Conservation (phyloP, 176 grass and related monocot genomes). For the Juncus effusus region DNA sequence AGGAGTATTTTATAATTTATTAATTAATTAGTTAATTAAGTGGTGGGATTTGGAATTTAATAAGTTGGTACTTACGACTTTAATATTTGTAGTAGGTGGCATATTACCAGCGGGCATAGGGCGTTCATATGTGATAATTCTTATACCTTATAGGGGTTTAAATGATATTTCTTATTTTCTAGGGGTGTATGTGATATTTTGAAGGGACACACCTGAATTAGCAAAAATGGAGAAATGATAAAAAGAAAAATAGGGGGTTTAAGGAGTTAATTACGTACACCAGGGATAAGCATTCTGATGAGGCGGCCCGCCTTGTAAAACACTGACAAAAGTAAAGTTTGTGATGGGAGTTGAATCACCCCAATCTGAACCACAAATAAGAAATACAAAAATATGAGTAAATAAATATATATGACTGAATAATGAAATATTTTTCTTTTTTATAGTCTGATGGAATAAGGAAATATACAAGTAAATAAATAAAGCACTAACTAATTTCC, state of each 20-base stretch:
- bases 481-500: conserved; percentile 65
- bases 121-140: too few species aligned
- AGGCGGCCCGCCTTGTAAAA: conserved; percentile 42
- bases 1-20: too few species aligned
- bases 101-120: conserved; percentile 10
- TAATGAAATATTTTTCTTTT: conserved; percentile 2
- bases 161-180: too few species aligned
- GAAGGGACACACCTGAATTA: neutral
- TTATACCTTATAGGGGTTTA: too few species aligned
- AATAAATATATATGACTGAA: conserved; percentile 11
- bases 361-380: conserved; percentile 59
- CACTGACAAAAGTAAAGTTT: conserved; percentile 83
- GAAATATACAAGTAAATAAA: neutral
- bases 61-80: conserved; percentile 16
- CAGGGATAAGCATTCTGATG: conserved; percentile 95
- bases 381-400: neutral
- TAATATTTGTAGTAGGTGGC: conserved; percentile 8
- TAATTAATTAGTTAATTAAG: too few species aligned
- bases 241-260: neutral
- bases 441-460: neutral
- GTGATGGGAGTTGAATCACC: conserved; percentile 29
- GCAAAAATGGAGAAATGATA: neutral
- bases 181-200: neutral
- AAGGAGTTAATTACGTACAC: conserved; percentile 43
- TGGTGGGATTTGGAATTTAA: too few species aligned